Base-by-base conservation (phyloP, 306 rosid genomes). In the Trichosanthes truncata region DNA sequence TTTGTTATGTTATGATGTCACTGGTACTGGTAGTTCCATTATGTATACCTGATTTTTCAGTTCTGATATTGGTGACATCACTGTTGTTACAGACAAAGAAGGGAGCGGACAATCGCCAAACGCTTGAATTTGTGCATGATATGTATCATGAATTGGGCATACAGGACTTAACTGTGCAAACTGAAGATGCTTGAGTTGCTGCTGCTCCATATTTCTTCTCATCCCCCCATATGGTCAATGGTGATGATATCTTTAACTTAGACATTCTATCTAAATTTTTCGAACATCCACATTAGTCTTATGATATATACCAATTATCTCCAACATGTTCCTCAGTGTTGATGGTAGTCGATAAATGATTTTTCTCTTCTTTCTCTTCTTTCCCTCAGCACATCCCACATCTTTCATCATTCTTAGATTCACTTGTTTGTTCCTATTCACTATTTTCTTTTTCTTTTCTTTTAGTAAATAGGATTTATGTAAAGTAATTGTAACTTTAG, bases 101-200 rank as follows among this genome's bases (percentile, higher is more conserved):
- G 81, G 97, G 90, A 84, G 65, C 67, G 20, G 92, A 89, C 74
- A 89, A 90, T 83, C 89, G 91, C 17, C 85, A 88, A 25, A 79
- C 88, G 52, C 93, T 93, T 15, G 94, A 86, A 75, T 90, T 80
- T 67, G 97, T 89, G 89, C 99, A 95, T 78, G 94, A 88, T 20
- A 83, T 93, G 80, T 95, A 88, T 87, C 97, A 91, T 65, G 99
- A 95, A 79, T 84, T 93, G 86, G 99, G 99, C 36, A 85, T 95
- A 76, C 97, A 83, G 73, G 91, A 91, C 85, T 89, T 95, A 84
- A 90, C 96, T 0, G 93, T 93, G 87, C 98, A 95, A 83, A 85
- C 84, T 29, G 94, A 90, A 78, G 83, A 77, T 13, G 86, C 84
- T 46, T 91, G 87, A 91, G 80, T 21, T 33, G 71, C 67, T 82